phyloP scores from a whole-genome alignment of 2,329 filamentous ascomycete genomes.

The Monilinia fructicola region DNA sequence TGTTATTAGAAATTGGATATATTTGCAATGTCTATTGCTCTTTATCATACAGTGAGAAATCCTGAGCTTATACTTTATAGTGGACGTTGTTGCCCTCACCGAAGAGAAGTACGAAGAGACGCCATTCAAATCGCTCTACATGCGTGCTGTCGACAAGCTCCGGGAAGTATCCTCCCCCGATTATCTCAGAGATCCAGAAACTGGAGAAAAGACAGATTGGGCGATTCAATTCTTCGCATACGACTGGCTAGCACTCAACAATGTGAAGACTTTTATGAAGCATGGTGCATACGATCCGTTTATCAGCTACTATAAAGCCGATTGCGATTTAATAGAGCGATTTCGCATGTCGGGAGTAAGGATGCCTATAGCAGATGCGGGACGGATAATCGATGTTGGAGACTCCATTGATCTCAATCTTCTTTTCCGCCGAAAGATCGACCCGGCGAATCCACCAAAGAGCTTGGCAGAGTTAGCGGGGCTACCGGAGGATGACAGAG shows the following conservation, averaged over 20 bases:
- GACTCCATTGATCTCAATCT: constrained; percentile 33
- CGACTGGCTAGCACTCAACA: constrained; percentile 54
- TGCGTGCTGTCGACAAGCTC: constrained; percentile 55
- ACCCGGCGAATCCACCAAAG: neutral
- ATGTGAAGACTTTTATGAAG: constrained; percentile 44
- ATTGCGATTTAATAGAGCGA: constrained; percentile 54
- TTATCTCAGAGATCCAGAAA: neutral
- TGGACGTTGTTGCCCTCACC: neutral
- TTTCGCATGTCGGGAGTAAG: constrained; percentile 46
- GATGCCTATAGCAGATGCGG: constrained; percentile 44
- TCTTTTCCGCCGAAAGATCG: constrained; percentile 1
- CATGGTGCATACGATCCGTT: constrained; percentile 55
- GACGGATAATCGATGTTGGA: constrained; percentile 49
- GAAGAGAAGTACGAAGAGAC: neutral
- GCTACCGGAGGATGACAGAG: neutral
- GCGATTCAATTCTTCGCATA: constrained; percentile 47
- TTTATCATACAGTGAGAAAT: neutral
- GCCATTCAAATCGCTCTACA: constrained; percentile 48
- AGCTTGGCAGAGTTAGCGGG: constrained; percentile 26
- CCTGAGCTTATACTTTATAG: neutral
- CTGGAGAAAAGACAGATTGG: neutral
- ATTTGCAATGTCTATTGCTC: neutral
- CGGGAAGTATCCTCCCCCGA: constrained; percentile 46
- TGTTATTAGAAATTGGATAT: constrained; percentile 21
- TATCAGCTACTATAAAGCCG: constrained; percentile 56